Base-by-base conservation (phyloP, 805 yeast genomes). In the Ogataea parapolymorpha region DNA sequence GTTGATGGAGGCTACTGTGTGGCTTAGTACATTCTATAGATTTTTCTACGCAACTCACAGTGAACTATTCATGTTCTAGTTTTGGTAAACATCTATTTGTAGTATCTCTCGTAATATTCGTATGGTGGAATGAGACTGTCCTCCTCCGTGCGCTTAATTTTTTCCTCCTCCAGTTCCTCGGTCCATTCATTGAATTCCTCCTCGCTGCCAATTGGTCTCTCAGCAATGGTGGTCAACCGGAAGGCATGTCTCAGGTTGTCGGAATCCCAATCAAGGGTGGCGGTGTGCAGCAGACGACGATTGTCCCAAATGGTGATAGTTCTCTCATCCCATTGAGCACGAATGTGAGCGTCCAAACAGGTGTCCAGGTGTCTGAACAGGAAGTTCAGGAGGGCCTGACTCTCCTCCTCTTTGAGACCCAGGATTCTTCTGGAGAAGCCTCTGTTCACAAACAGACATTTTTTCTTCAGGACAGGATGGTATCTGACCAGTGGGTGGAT, bases 281-380 rank as follows among this genome's bases (percentile, higher is more conserved):
- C 88, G 11, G 85, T 68, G 60, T 85, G 93, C 18, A 75, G 63
- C 8, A 79, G 74, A 55, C 82, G 69, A 59, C 93, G 77, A 69
- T 85, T 85, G 56, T 85, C 93, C 91, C 91, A 85, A 20, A 82
- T 62, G 14, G 80, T 86, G 37, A 85, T 82, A 1, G 88, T 75
- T 36, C 75, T 73, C 39, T 81, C 80, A 56, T 78, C 82, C 85
- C 88, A 85, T 40, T 62, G 71, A 33, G 86, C 85, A 56, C 90
- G 74, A 39, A 82, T 67, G 50, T 82, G 86, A 51, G 82, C 69
- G 58, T 82, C 88, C 42, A 72, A 74, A 48, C 65, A 64, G 38
- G 74, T 71, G 41, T 62, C 65, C 27, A 80, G 67, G 50, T 78
- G 79, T 37, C 66, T 62, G 53, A 71, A 72, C 51, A 85, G 66